phyloP scores from a whole-genome alignment of 176 grass and related monocot species.

The Olyra latifolia region DNA sequence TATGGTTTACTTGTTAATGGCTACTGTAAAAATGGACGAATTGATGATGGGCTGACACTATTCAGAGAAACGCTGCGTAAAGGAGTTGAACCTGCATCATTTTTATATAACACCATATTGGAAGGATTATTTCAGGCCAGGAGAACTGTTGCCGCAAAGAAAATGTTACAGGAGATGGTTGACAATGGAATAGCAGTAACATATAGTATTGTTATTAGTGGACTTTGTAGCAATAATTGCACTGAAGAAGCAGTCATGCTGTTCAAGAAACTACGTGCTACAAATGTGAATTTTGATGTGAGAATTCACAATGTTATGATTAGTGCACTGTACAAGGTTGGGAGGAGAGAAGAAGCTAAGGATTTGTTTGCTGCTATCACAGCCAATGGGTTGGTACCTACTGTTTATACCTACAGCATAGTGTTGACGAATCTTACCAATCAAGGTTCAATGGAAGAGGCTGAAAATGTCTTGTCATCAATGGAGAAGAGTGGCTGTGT shows the following conservation, averaged over 20 bases:
- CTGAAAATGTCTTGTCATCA: too few relatives aligned
- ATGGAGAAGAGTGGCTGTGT: too few relatives aligned
- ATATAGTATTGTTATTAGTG: neutral
- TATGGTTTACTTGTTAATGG: neutral
- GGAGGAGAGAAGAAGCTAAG: too few relatives aligned
- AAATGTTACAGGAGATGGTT: neutral
- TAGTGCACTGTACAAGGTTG: too few relatives aligned
- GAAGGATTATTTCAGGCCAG: conserved; percentile 3
- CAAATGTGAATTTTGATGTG: too few relatives aligned
- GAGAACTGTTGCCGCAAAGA: neutral
- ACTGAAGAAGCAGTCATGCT: neutral
- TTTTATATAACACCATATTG: neutral
- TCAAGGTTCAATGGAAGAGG: too few relatives aligned
- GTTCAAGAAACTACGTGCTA: neutral
- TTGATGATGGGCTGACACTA: neutral
- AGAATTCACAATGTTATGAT: too few relatives aligned
- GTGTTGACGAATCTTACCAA: too few relatives aligned
- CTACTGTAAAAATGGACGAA: neutral
- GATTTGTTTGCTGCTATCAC: too few relatives aligned
- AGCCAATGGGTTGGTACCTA: too few relatives aligned
- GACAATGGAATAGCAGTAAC: neutral
- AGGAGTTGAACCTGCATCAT: neutral
- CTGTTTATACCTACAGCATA: too few relatives aligned
- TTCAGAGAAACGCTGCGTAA: neutral
- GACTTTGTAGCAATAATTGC: neutral